These are phyloP conservation scores for Pichia manshurica DNA, from an alignment of 805 yeast species.

Conservation along the genomic window DNA sequence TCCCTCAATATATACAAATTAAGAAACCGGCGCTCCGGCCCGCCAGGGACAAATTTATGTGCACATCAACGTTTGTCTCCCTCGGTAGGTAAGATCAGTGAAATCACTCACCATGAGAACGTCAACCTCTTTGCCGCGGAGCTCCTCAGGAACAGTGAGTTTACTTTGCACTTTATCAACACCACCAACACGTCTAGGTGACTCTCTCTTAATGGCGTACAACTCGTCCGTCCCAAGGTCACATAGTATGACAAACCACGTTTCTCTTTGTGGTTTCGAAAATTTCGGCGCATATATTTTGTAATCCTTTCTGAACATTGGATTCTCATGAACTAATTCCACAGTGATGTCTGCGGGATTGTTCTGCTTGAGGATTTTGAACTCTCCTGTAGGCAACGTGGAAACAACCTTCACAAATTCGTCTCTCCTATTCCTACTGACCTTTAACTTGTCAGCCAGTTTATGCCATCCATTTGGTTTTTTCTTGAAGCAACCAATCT, in stretches of 20 bases:
- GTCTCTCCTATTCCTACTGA: slow-evolving; percentile 36
- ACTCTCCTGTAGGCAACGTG: slow-evolving; percentile 56
- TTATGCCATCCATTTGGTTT: slow-evolving; percentile 28
- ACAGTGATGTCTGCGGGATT: slow-evolving; percentile 34
- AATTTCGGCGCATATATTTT: slow-evolving; percentile 71
- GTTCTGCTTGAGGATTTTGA: slow-evolving; percentile 35
- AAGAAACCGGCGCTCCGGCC: not conserved
- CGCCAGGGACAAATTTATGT: too few relatives aligned
- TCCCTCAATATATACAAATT: not conserved
- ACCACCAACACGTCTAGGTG: slow-evolving; percentile 39
- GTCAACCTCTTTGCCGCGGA: slow-evolving; percentile 40
- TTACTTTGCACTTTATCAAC: slow-evolving; percentile 39
- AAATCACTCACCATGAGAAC: slow-evolving; percentile 62
- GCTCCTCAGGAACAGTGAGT: slow-evolving; percentile 44
- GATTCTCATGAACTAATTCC: slow-evolving; percentile 48
- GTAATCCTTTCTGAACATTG: slow-evolving; percentile 50
- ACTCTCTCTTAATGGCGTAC: slow-evolving; percentile 65
- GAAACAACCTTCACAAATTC: slow-evolving; percentile 49
- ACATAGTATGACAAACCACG: slow-evolving; percentile 76
- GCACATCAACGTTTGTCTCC: slow-evolving; percentile 5
- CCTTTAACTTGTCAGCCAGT: slow-evolving; percentile 36
- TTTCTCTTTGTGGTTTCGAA: slow-evolving; percentile 87
- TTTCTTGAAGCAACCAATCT: slow-evolving; percentile 38
- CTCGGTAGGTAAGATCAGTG: slow-evolving; percentile 39
- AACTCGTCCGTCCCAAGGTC: slow-evolving; percentile 49